Base-by-base conservation (phyloP, 495 filamentous ascomycete species). In the Trichoderma orchidacearum region DNA sequence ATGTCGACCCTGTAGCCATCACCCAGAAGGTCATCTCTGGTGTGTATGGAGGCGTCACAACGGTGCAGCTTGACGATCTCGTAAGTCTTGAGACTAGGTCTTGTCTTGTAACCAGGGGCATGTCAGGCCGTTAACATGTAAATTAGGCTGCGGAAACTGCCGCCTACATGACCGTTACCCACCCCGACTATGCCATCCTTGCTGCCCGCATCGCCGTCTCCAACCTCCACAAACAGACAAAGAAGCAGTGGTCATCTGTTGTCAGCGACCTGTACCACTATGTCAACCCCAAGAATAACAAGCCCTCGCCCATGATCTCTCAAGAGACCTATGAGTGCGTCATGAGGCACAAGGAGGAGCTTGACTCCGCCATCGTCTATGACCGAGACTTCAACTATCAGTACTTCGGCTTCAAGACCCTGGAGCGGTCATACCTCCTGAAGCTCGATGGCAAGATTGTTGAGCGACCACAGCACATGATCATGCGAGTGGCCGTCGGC, bases 371-470 rank as follows among this genome's bases (percentile, higher is more conserved):
- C 60, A 97, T 98, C 64, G 93, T 98, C 60, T 98, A 97, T 62
- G 93, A 98, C 72, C 85, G 93, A 56, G 93, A 98, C 67, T 98
- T 98, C 80, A 96, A 97, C 79, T 98, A 98, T 76, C 95, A 98
- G 76, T 98, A 90, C 76, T 98, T 98, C 58, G 93, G 93, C 56
- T 98, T 98, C 85, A 98, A 98, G 82, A 98, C 93, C 2, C 79
- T 98, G 36, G 93, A 98, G 78, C 85, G 93, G 53, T 97, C 93
- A 66, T 98, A 98, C 65, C 84, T 98, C 25, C 82, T 98, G 30
- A 87, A 90, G 56, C 84, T 95, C 56, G 79, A 96, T 61, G 91
- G 90, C 60, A 91, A 93, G 70, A 86, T 97, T 64, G 91, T 89
- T 6, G 93, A 98, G 78, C 82, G 93, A 60, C 93, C 93, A 51